Conservation (phyloP, 164 flowering plant species). For the Amborella trichopoda region DNA sequence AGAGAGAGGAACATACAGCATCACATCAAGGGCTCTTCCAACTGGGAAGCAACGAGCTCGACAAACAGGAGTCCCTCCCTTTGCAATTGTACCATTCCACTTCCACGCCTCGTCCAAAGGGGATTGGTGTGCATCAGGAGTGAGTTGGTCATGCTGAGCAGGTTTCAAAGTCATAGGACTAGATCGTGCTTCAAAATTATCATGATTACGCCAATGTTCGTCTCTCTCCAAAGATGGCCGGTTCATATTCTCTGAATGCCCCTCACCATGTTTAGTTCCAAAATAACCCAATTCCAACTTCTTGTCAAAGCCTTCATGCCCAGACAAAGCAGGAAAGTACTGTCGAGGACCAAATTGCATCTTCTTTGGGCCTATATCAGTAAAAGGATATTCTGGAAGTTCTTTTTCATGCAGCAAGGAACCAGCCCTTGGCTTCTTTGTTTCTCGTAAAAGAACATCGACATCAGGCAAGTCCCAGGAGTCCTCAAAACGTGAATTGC, state of each 20-base stretch:
- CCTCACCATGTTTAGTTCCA: constrained; percentile 23
- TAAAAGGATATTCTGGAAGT: constrained; percentile 63
- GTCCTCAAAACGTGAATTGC: constrained; percentile 37
- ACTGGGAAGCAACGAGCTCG: constrained; percentile 98
- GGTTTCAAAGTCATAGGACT: constrained; percentile 26
- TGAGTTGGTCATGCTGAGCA: constrained; percentile 25
- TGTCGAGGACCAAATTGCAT: constrained; percentile 15
- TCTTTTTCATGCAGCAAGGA: constrained; percentile 45
- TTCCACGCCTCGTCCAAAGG: constrained; percentile 64
- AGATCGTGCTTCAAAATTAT: constrained; percentile 27
- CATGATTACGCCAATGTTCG: constrained; percentile 31
- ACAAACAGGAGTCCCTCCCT: constrained; percentile 89
- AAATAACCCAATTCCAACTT: constrained; percentile 24
- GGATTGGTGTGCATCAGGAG: constrained; percentile 34
- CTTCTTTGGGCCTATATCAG: too few species aligned
- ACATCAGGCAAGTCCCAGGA: constrained; percentile 74
- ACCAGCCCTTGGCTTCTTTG: constrained; percentile 53
- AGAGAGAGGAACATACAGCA: constrained; percentile 49
- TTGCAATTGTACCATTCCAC: constrained; percentile 95
- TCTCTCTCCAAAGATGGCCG: constrained; percentile 25
- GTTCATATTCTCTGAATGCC: constrained; percentile 14
- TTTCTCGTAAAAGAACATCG: constrained; percentile 25
- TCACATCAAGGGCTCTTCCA: constrained; percentile 59
- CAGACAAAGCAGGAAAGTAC: constrained; percentile 26
- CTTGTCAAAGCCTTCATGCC: constrained; percentile 22